A percentile compares a stretch with the other conserved stretches of the same genome.
Conservation (phyloP, 257 asterid genomes). For the Gentiana dahurica region DNA sequence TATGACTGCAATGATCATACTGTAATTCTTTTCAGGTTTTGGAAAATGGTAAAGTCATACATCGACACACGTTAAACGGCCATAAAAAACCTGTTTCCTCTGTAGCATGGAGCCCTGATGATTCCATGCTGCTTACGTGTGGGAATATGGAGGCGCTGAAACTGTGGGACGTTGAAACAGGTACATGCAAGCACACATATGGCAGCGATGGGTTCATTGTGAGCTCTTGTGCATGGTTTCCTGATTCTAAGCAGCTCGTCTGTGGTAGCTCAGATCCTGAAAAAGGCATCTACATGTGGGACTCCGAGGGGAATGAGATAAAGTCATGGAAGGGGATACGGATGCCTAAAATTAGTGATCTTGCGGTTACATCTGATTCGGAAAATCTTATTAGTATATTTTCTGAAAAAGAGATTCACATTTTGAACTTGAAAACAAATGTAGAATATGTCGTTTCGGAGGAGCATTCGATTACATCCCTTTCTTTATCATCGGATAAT, state of each 20-base stretch:
- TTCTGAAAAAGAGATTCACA: conserved; percentile 72
- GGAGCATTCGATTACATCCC: conserved; percentile 72
- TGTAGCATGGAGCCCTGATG: conserved; percentile 91
- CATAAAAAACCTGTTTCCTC: conserved; percentile 74
- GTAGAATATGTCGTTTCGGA: conserved; percentile 63
- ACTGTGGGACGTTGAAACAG: conserved; percentile 87
- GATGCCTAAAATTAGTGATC: conserved; percentile 85
- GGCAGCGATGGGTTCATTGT: conserved; percentile 49
- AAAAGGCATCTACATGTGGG: conserved; percentile 95
- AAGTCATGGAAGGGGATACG: conserved; percentile 87
- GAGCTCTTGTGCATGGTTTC: conserved; percentile 97
- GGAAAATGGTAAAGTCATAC: conserved; percentile 46
- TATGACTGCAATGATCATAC: background rate
- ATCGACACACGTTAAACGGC: conserved; percentile 32
- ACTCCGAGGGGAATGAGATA: conserved; percentile 70
- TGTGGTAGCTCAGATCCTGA: conserved; percentile 88
- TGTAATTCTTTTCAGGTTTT: conserved; percentile 38
- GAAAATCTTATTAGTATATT: conserved; percentile 70
- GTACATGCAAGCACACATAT: conserved; percentile 79
- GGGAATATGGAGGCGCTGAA: conserved; percentile 81
- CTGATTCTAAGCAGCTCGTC: conserved; percentile 79
- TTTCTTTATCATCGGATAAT: conserved; percentile 69
- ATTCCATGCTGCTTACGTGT: conserved; percentile 83
- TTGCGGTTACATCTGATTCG: conserved; percentile 86
- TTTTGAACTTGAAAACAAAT: conserved; percentile 46